Percentiles rank a stretch among this genome's conserved stretches.
phyloP scores from a whole-genome alignment of 2,329 filamentous ascomycete species.

The Nigrospora sphaerica region DNA sequence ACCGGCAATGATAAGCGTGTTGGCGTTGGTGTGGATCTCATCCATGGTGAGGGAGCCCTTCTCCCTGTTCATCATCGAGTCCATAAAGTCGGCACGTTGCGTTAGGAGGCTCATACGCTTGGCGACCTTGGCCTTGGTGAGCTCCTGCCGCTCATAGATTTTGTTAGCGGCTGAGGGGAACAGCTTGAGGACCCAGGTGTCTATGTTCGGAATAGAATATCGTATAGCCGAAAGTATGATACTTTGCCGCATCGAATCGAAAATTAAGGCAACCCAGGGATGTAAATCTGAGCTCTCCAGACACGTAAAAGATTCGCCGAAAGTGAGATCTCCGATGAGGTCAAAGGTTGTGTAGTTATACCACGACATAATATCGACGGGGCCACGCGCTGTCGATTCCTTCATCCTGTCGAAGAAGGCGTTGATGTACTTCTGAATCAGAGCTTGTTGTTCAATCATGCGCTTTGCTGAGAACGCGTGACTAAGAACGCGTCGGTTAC shows the following conservation, averaged over 20 bases:
- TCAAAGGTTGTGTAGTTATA: conserved; percentile 14
- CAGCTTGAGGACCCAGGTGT: background rate
- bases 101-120: background rate
- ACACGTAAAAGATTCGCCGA: conserved; percentile 10
- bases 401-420: conserved; percentile 8
- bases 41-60: no score
- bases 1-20: conserved; percentile 21
- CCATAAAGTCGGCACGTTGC: background rate
- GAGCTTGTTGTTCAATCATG: conserved; percentile 12
- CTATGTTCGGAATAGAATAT: background rate
- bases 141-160: no score
- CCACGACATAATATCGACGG: conserved; percentile 7
- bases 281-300: conserved; percentile 6
- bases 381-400: background rate
- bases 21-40: no score
- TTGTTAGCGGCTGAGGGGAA: no score
- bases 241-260: background rate
- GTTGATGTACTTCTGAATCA: conserved; percentile 12
- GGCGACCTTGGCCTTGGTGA: background rate
- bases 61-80: background rate
- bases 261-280: conserved; percentile 10
- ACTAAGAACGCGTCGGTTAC: conserved; percentile 5
- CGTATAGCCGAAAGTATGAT: background rate
- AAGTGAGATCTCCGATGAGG: conserved; percentile 12
- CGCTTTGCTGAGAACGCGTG: conserved; percentile 12